Conservation (phyloP, 805 yeast genomes). For the Brettanomyces naardenensis region DNA sequence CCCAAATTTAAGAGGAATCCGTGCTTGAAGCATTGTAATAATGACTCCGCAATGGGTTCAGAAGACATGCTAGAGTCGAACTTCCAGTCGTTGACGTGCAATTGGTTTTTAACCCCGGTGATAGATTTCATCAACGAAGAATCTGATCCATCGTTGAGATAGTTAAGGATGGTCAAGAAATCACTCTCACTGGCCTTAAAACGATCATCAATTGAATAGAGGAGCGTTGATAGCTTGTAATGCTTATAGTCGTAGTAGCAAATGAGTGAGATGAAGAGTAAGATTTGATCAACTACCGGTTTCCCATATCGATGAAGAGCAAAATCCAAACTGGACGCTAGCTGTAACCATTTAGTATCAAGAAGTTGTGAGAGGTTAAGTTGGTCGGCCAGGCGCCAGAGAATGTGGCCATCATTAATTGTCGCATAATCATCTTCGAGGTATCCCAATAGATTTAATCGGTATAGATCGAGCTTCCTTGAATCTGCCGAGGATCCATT, state of each 20-base stretch:
- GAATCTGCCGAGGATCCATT: not conserved
- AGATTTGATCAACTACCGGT: constrained; percentile 5
- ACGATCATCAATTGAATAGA: constrained; percentile 7
- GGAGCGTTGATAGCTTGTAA: constrained; percentile 11
- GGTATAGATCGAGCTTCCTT: not conserved
- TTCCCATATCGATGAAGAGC: constrained; percentile 4
- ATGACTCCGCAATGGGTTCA: not conserved
- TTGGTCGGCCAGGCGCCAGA: not conserved
- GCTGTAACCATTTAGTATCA: constrained; percentile 12
- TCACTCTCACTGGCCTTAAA: constrained; percentile 12
- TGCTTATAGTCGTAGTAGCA: constrained; percentile 7
- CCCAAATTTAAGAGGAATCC: constrained; percentile 1
- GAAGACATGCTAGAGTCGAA: not conserved
- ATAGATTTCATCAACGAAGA: not conserved
- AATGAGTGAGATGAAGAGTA: constrained; percentile 7
- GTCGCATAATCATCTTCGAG: not conserved
- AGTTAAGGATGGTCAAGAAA: constrained; percentile 13
- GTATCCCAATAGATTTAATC: not conserved
- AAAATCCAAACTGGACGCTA: constrained; percentile 7
- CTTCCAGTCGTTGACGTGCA: too few species aligned
- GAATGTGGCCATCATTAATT: not conserved
- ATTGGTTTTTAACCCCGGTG: not conserved
- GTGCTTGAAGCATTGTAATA: not conserved
- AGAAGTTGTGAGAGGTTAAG: constrained; percentile 2
- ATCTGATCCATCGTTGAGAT: constrained; percentile 5